These are phyloP conservation scores for Tolypocladium inflatum DNA, from an alignment of 2,329 filamentous ascomycete genomes.

Conservation along the genomic window DNA sequence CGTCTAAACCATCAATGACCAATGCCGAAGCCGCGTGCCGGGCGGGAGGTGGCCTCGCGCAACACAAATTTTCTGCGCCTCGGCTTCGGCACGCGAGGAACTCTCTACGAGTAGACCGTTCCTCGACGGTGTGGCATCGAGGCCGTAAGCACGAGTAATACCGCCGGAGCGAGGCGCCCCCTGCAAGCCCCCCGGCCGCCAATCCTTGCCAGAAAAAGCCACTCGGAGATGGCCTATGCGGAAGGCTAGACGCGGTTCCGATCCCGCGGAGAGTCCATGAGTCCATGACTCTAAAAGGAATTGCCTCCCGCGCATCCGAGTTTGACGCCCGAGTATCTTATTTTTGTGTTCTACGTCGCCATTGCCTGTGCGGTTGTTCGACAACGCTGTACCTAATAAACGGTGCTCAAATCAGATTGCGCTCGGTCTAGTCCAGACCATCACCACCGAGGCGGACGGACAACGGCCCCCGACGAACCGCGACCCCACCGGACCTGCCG, in stretches of 20 bases:
- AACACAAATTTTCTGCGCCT: background rate
- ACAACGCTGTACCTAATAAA: too few relatives aligned
- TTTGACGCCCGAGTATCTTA: background rate
- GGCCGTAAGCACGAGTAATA: background rate
- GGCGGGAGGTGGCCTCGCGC: background rate
- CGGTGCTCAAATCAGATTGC: too few relatives aligned
- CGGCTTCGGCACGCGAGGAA: too few relatives aligned
- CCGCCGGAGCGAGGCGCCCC: background rate
- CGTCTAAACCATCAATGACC: background rate
- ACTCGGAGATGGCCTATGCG: background rate
- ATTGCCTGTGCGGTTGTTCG: background rate
- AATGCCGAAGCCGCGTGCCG: background rate
- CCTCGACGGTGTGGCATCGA: too few relatives aligned
- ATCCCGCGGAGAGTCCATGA: background rate
- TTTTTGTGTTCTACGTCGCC: background rate
- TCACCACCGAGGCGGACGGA: background rate
- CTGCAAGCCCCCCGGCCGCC: background rate
- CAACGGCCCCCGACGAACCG: background rate
- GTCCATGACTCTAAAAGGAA: background rate
- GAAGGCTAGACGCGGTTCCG: background rate
- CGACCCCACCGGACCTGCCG: background rate
- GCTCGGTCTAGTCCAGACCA: background rate
- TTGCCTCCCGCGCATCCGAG: background rate
- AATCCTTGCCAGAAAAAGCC: background rate
- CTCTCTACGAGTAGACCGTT: background rate